phyloP scores from a whole-genome alignment of 192 early-diverging fungal genomes.

The Diversispora eburnea region DNA sequence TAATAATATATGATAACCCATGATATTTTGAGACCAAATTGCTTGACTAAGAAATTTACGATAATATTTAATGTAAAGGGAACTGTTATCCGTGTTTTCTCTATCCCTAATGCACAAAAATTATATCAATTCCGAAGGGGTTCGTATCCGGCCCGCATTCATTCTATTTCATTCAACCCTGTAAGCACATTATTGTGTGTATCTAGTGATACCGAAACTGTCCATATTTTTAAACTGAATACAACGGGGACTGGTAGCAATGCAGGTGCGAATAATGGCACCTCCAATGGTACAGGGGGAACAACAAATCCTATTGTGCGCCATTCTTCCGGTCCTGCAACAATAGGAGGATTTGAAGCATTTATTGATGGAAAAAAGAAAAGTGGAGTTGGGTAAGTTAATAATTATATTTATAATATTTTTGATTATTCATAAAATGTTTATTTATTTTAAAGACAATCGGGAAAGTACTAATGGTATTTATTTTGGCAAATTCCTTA shows the following conservation, averaged over 20 bases:
- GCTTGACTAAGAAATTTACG: no score
- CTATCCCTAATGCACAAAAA: constrained; percentile 78
- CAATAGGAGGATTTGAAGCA: constrained; percentile 41
- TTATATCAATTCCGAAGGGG: constrained; percentile 94
- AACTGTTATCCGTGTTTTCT: constrained; percentile 94
- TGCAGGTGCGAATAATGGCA: constrained; percentile 13
- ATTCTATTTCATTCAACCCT: constrained; percentile 84
- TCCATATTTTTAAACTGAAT: constrained; percentile 83
- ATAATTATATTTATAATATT: background rate
- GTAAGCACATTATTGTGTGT: constrained; percentile 69
- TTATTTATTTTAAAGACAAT: background rate
- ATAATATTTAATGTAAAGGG: constrained; percentile 49
- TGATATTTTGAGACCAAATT: no score
- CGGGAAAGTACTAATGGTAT: background rate
- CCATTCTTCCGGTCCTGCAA: constrained; percentile 20
- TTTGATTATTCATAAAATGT: background rate
- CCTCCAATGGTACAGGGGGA: constrained; percentile 28
- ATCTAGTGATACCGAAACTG: constrained; percentile 90
- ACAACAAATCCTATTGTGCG: background rate
- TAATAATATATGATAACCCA: no score
- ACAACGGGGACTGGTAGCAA: constrained; percentile 11
- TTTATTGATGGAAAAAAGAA: constrained; percentile 6
- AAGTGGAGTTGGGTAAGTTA: constrained; percentile 8
- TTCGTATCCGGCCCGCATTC: constrained; percentile 87
- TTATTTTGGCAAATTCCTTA: background rate